Evolutionary conservation across 108 stramenopile species (phyloP), one percentile per base, ranked within the genome.

Genomic region (Nitzschia putrida): DNA sequence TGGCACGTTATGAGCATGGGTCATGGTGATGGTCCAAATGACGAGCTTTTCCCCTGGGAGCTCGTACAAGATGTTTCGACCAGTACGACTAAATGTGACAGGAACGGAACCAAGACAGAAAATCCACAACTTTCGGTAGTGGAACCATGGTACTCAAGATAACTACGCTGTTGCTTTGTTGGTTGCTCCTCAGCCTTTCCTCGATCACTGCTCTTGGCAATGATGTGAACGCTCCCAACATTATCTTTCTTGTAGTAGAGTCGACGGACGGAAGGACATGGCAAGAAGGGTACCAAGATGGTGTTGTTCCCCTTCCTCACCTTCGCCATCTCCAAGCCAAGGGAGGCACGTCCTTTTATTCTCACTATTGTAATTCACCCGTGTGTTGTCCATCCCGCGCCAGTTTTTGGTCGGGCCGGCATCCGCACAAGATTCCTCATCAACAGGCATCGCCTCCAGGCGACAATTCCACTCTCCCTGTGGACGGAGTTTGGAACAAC

Each of bases 401-500:
- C 2, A 37, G 50, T 12, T 49, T 79, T n/a, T 73, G 65, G 70
- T 66, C 72, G 3, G 78, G 78, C 3, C 49, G 53, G 43, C 45
- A 73, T 68, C 58, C 65, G 45, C 78, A 79, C 72, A 79, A 73
- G 53, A 72, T 79, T 40, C 72, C 72, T 14, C 72, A 73, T 29
- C 72, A 60, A 43, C 16, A 39, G 10, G 16, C 14, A 37, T 4
- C 42, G 12, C 14, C 16, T 21, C n/a, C 26, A 8, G 43, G n/a
- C 14, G 24, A 44, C 14, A 47, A 64, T 13, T 13, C 21, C 21
- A 2, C 9, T 24, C 8, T 13, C 18, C 24, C 21, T 21, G 73
- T 74, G 26, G 18, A 52, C 3, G 73, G 73, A 18, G 73, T 52
- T 14, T 74, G 73, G 73, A 74, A 74, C 57, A 74, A 74, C 52